These are phyloP conservation scores for peach (Prunus persica) DNA, from an alignment of 306 rosid genomes.

Conservation along the genomic window DNA sequence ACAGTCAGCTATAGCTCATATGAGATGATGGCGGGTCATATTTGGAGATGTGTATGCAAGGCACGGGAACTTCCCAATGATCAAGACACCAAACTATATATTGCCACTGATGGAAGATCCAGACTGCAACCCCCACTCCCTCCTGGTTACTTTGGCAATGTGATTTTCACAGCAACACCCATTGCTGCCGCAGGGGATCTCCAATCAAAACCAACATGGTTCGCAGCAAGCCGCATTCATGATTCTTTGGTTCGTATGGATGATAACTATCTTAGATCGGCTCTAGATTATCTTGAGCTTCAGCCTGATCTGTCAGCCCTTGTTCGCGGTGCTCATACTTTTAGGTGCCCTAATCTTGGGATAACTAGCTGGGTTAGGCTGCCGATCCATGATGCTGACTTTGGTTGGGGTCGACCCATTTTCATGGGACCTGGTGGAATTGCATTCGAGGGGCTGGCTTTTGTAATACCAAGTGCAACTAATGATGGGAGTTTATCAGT, in stretches of 20 bases:
- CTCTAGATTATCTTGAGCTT: conserved; percentile 76
- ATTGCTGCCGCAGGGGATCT: conserved; percentile 63
- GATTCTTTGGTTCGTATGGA: conserved; percentile 63
- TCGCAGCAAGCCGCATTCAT: conserved; percentile 72
- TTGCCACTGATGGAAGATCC: conserved; percentile 85
- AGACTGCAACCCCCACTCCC: conserved; percentile 82
- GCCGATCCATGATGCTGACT: conserved; percentile 90
- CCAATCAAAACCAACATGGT: conserved; percentile 73
- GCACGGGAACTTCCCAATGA: conserved; percentile 67
- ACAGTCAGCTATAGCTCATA: conserved; percentile 65
- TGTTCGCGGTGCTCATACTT: conserved; percentile 78
- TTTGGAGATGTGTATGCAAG: conserved; percentile 65
- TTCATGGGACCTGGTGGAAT: conserved; percentile 99
- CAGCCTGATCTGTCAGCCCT: conserved; percentile 83
- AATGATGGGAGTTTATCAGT: conserved; percentile 35
- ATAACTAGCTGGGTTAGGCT: conserved; percentile 92
- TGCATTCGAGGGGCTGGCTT: conserved; percentile 74
- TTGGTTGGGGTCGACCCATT: conserved; percentile 95
- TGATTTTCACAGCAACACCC: conserved; percentile 81
- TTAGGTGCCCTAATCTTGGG: conserved; percentile 88
- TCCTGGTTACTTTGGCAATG: conserved; percentile 83
- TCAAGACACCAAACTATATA: conserved; percentile 73
- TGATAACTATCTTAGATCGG: conserved; percentile 67
- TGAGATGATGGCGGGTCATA: conserved; percentile 81
- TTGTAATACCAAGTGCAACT: conserved; percentile 59